Percentiles rank a stretch among this genome's conserved stretches.
Evolutionary conservation across 2,329 filamentous ascomycete genomes (phyloP).

Genomic region (Fusarium udum): DNA sequence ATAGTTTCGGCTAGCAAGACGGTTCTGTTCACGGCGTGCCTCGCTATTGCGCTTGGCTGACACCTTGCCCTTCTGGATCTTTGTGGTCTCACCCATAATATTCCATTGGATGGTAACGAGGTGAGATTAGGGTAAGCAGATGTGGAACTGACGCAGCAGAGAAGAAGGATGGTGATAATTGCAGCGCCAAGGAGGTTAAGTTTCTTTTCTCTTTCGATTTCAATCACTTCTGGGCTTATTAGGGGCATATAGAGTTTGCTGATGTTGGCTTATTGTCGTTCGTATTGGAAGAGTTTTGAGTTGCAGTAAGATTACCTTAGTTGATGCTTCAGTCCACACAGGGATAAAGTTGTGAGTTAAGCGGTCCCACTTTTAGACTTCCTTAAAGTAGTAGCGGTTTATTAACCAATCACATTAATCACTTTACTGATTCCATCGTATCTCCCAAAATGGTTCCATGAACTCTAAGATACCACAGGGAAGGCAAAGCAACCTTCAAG

Average conservation of each 20-base stretch:
- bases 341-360: neutral
- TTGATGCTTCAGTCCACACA: neutral
- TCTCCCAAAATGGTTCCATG: neutral
- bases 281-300: neutral
- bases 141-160: neutral
- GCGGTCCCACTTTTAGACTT: neutral
- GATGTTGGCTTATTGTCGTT: neutral
- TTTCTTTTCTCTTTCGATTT: neutral
- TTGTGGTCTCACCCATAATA: slow-evolving; percentile 23
- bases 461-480: neutral
- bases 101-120: neutral
- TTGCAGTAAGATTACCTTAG: neutral
- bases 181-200: neutral
- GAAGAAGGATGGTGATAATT: neutral
- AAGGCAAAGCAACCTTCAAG: neutral
- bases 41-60: slow-evolving; percentile 38
- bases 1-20: slow-evolving; percentile 43
- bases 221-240: neutral
- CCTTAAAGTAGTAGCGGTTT: neutral
- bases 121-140: slow-evolving; percentile 7
- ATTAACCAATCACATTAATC: slow-evolving; percentile 12
- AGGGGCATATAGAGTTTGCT: too few relatives aligned
- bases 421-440: neutral
- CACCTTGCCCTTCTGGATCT: slow-evolving; percentile 25
- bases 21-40: slow-evolving; percentile 43